A percentile compares a stretch with the other conserved stretches of the same genome.
Conservation (phyloP, 2,329 filamentous ascomycete species). For the Hirsutella thompsonii region DNA sequence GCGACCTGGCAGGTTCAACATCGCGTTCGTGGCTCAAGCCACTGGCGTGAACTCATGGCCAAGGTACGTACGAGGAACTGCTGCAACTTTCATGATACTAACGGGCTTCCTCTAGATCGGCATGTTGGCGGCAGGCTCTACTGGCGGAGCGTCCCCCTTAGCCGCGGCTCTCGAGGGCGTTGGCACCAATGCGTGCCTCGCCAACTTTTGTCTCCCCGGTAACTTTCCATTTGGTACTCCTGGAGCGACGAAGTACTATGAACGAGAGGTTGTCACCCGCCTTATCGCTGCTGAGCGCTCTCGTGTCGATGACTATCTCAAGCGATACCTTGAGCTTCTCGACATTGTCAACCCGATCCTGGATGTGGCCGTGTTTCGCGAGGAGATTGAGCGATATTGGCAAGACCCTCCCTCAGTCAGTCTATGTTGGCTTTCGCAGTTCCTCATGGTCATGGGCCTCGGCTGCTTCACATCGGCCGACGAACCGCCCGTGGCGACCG, state of each 20-base stretch:
- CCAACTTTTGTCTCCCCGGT: slow-evolving; percentile 20
- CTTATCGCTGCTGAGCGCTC: slow-evolving; percentile 15
- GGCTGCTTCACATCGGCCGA: slow-evolving; percentile 18
- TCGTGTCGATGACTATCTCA: slow-evolving; percentile 13
- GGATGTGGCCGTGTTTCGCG: slow-evolving; percentile 15
- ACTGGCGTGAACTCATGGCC: slow-evolving; percentile 23
- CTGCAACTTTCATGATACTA: neutral
- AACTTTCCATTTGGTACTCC: slow-evolving; percentile 26
- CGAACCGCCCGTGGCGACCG: slow-evolving; percentile 17
- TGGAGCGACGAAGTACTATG: slow-evolving; percentile 18
- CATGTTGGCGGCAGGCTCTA: slow-evolving; percentile 8
- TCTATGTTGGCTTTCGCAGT: slow-evolving; percentile 19
- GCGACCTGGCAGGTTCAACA: slow-evolving; percentile 20
- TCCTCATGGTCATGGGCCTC: slow-evolving; percentile 22
- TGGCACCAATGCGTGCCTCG: slow-evolving; percentile 20
- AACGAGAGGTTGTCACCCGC: slow-evolving; percentile 16
- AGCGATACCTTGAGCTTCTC: slow-evolving; percentile 17
- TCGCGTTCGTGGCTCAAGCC: slow-evolving; percentile 20
- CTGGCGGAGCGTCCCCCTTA: slow-evolving; percentile 13
- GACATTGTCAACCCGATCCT: slow-evolving; percentile 21
- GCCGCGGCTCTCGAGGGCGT: slow-evolving; percentile 17
- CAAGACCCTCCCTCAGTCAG: slow-evolving; percentile 14
- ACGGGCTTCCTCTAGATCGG: slow-evolving; percentile 11
- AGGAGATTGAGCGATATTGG: slow-evolving; percentile 20
- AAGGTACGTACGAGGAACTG: slow-evolving; percentile 13